Percentiles rank a stretch among this genome's conserved stretches.
Evolutionary conservation across 805 yeast genomes (phyloP).

Genomic region (Myxozyma neglecta): DNA sequence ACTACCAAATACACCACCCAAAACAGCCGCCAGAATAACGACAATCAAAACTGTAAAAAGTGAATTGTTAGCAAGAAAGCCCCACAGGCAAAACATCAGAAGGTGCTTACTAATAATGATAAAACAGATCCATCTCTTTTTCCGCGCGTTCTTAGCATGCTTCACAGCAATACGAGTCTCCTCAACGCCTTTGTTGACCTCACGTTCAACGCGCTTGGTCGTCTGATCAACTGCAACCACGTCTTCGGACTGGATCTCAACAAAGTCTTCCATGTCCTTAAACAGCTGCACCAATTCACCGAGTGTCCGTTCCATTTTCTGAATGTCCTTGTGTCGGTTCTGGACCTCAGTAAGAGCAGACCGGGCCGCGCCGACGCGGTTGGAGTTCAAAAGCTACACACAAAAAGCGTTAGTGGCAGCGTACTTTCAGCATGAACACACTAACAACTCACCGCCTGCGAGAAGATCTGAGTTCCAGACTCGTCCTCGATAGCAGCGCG

Average conservation of each 20-base stretch:
- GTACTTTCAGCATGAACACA: not conserved
- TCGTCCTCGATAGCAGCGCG: conserved; percentile 54
- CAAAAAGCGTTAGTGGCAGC: not conserved
- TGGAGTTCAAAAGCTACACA: conserved; percentile 60
- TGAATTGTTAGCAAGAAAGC: not conserved
- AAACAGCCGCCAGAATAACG: conserved; percentile 60
- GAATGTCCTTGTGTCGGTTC: conserved; percentile 90
- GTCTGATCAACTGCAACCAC: conserved; percentile 81
- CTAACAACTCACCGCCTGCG: conserved; percentile 59
- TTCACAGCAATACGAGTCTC: conserved; percentile 89
- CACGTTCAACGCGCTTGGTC: conserved; percentile 79
- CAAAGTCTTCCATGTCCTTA: conserved; percentile 94
- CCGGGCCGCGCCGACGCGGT: conserved; percentile 92
- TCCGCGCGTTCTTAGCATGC: conserved; percentile 86
- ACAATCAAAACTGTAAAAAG: conserved; percentile 37
- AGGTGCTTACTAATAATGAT: conserved; percentile 47
- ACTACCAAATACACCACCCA: conserved; percentile 63
- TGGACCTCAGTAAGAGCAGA: conserved; percentile 95
- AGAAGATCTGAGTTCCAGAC: conserved; percentile 84
- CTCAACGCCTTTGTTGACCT: conserved; percentile 91
- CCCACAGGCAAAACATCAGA: not conserved
- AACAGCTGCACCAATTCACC: conserved; percentile 92
- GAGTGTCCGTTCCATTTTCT: conserved; percentile 92
- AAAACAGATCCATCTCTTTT: conserved; percentile 83
- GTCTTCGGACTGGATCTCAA: conserved; percentile 89